Percentiles rank a stretch among this genome's conserved stretches.
These are phyloP conservation scores for Stephania cephalantha DNA, from an alignment of 164 flowering plant genomes.

Conservation along the genomic window DNA sequence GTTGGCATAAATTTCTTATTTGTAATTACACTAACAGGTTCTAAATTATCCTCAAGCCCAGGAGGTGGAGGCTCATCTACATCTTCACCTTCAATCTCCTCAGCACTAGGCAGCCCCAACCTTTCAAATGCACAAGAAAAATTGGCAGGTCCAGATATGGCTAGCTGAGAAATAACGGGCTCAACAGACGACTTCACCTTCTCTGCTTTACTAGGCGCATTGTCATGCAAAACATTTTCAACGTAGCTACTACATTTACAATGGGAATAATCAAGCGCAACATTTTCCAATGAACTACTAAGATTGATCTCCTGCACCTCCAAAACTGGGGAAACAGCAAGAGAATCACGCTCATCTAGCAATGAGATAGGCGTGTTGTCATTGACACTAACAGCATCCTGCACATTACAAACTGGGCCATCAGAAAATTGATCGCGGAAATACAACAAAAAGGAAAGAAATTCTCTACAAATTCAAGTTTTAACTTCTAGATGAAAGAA, in stretches of 20 bases:
- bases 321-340: slow-evolving; percentile 10
- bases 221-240: slow-evolving; percentile 8
- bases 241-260: not conserved
- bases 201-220: slow-evolving; percentile 13
- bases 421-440: not conserved
- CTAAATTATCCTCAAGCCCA: slow-evolving; percentile 38
- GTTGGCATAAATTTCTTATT: slow-evolving; percentile 27
- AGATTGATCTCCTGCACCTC: slow-evolving; percentile 1
- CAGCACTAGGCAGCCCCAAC: slow-evolving; percentile 27
- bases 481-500: not conserved
- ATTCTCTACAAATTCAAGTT: not conserved
- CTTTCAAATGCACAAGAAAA: slow-evolving; percentile 37
- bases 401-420: slow-evolving; percentile 10
- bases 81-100: slow-evolving; percentile 22
- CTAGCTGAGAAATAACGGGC: slow-evolving; percentile 8
- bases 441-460: not conserved
- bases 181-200: slow-evolving; percentile 5
- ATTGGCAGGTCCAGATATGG: slow-evolving; percentile 12
- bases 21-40: slow-evolving; percentile 17
- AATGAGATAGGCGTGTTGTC: slow-evolving; percentile 9
- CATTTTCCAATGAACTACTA: slow-evolving; percentile 16
- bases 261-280: slow-evolving; percentile 17
- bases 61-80: slow-evolving; percentile 50
- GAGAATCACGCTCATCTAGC: slow-evolving; percentile 12
- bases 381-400: slow-evolving; percentile 24